These are phyloP conservation scores for Lentinula detonsa DNA, from an alignment of 768 basidiomycete species.

Conservation along the genomic window DNA sequence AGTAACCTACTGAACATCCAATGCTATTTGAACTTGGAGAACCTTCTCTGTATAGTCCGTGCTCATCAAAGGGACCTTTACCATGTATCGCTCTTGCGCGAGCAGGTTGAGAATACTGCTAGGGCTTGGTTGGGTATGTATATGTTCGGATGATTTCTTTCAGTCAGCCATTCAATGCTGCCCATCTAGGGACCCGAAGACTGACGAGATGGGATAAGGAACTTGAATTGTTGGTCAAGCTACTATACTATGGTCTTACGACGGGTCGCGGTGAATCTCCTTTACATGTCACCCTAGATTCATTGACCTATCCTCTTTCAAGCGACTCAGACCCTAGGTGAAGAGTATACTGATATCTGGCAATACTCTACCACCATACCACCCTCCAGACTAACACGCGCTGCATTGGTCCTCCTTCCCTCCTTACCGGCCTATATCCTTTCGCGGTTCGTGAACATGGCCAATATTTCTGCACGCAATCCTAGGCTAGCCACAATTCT, in stretches of 20 bases:
- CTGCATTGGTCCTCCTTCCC: constrained; percentile 58
- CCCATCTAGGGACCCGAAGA: constrained; percentile 65
- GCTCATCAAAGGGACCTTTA: constrained; percentile 81
- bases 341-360: constrained; percentile 88
- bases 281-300: constrained; percentile 4
- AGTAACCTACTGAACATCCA: constrained; percentile 20
- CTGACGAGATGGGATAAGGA: constrained; percentile 78
- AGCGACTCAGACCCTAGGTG: constrained; percentile 84
- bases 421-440: constrained; percentile 60
- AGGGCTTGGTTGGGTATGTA: constrained; percentile 71
- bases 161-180: background rate
- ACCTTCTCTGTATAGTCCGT: constrained; percentile 47
- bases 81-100: constrained; percentile 67
- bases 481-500: constrained; percentile 27
- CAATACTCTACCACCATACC: constrained; percentile 47
- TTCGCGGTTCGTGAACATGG: constrained; percentile 37
- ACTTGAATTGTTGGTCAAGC: constrained; percentile 59
- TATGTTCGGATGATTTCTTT: background rate
- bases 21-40: background rate
- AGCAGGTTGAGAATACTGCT: constrained; percentile 69
- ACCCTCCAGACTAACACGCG: constrained; percentile 40
- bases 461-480: constrained; percentile 28
- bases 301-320: constrained; percentile 3
- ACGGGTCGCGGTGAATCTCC: constrained; percentile 57
- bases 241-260: constrained; percentile 70